Evolutionary conservation across 345 rosid genomes (phyloP).

Genomic region (Eucalyptus tenuipes): DNA sequence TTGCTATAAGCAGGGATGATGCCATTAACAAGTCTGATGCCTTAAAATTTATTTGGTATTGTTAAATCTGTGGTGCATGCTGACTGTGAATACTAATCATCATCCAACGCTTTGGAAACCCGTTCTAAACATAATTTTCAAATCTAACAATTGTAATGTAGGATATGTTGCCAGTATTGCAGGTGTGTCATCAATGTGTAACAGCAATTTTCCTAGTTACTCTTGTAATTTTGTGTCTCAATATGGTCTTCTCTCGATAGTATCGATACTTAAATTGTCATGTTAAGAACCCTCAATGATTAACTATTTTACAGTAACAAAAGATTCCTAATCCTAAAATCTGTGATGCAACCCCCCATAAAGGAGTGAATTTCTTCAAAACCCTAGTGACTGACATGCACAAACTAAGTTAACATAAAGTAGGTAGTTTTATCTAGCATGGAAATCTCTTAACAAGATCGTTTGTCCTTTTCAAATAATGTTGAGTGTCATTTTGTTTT

Average conservation of each 20-base stretch:
- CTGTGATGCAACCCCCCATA: background rate
- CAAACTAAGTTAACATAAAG: background rate
- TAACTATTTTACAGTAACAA: background rate
- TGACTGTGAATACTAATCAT: background rate
- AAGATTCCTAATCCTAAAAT: background rate
- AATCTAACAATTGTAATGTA: background rate
- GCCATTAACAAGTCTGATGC: background rate
- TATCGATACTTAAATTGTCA: background rate
- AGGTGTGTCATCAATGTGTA: background rate
- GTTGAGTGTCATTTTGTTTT: background rate
- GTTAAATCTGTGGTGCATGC: background rate
- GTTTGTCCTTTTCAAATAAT: background rate
- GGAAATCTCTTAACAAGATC: background rate
- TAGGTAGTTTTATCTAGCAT: background rate
- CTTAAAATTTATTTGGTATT: background rate
- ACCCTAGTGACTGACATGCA: background rate
- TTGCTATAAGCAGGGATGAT: background rate
- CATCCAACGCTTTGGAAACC: background rate
- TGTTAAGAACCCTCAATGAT: background rate
- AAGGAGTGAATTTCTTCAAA: background rate
- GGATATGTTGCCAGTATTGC: background rate
- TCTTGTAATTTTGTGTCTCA: background rate
- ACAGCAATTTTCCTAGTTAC: background rate
- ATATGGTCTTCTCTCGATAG: background rate
- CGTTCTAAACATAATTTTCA: background rate